Percentiles rank a stretch among this genome's conserved stretches.
Evolutionary conservation across 176 grass and related monocot species (phyloP).

Genomic region (Tuctoria greenei): DNA sequence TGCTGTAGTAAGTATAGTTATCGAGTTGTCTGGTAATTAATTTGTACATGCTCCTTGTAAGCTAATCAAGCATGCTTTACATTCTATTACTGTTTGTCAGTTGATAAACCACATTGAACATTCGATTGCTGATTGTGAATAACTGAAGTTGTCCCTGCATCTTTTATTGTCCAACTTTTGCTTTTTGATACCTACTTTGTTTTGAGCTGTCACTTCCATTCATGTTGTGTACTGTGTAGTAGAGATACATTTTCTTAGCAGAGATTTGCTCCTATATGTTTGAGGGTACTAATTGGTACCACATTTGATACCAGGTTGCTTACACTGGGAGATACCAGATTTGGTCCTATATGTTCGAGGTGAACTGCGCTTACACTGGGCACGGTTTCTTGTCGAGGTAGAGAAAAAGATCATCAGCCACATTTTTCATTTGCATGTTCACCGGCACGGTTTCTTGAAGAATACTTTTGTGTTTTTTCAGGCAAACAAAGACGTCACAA

Average conservation of each 20-base stretch:
- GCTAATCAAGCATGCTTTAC: conserved; percentile 20
- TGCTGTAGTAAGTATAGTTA: background rate
- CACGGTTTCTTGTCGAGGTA: conserved; percentile 88
- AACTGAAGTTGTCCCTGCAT: too few relatives aligned
- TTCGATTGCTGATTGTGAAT: too few relatives aligned
- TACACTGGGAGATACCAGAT: too few relatives aligned
- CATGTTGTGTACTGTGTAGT: background rate
- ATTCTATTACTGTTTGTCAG: conserved; percentile 8
- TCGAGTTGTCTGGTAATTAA: conserved; percentile 24
- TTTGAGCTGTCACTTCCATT: background rate
- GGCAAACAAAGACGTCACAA: conserved; percentile 90
- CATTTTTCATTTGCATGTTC: background rate
- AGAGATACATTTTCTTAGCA: background rate
- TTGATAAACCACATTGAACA: background rate
- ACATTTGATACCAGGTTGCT: conserved; percentile 68
- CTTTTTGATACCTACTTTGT: conserved; percentile 20
- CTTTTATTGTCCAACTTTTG: conserved; percentile 6
- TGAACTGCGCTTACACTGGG: conserved; percentile 53
- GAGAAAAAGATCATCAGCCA: background rate
- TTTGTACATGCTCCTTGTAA: conserved; percentile 38
- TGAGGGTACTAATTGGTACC: conserved; percentile 18
- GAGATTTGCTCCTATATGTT: background rate
- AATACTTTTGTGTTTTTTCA: conserved; percentile 34
- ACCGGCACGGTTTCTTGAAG: background rate
- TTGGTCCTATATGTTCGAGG: too few relatives aligned